Evolutionary conservation across 352 stramenopile species (phyloP).

Genomic region (Phytophthora nicotianae): DNA sequence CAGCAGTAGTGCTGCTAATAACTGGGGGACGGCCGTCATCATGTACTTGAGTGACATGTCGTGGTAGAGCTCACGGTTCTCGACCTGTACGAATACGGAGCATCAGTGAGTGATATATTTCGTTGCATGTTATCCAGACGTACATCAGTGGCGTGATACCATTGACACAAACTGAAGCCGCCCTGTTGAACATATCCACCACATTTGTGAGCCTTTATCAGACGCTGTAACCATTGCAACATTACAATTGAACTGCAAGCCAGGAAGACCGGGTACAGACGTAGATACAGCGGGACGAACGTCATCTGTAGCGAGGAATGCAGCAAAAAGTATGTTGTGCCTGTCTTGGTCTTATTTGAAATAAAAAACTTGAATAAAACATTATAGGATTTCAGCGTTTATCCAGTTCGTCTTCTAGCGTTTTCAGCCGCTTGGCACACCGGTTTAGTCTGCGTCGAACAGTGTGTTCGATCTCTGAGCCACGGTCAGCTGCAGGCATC

Average conservation of each 20-base stretch:
- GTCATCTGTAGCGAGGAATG: constrained; percentile 6
- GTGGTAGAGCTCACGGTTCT: constrained; percentile 40
- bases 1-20: constrained; percentile 47
- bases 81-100: constrained; percentile 26
- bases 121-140: constrained; percentile 3
- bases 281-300: constrained; percentile 17
- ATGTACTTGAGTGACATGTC: constrained; percentile 66
- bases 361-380: neutral
- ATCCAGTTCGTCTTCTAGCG: constrained; percentile 12
- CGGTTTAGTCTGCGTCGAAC: constrained; percentile 15
- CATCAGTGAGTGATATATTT: neutral
- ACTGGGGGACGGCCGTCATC: constrained; percentile 54
- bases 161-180: constrained; percentile 53
- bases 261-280: constrained; percentile 46
- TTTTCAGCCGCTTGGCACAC: constrained; percentile 14
- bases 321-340: neutral
- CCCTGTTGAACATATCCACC: constrained; percentile 23
- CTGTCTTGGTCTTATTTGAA: constrained; percentile 11
- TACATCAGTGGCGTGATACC: constrained; percentile 59
- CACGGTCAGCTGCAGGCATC: constrained; percentile 7
- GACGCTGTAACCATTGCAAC: neutral
- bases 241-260: constrained; percentile 30
- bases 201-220: neutral
- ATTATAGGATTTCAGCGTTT: neutral
- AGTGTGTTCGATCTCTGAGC: constrained; percentile 17